Base-by-base conservation (phyloP, 2,329 filamentous ascomycete species). In the Calonectria pseudoturangicola region DNA sequence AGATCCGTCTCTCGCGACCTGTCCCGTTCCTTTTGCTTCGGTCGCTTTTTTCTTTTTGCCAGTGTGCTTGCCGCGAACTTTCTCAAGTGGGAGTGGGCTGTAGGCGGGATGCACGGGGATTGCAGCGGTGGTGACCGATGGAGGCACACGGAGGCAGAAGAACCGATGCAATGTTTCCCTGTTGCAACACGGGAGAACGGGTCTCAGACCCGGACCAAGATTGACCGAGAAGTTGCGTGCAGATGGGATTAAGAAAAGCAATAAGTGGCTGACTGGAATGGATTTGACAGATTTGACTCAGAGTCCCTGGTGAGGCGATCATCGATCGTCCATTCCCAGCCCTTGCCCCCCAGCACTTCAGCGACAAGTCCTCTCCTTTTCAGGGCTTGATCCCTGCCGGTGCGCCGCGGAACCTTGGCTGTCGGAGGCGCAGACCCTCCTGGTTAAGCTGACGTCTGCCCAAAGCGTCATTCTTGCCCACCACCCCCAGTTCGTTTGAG, bases 241-340 rank as follows among this genome's bases (percentile, higher is more conserved):
- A 77, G 67, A 69, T 69, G 67, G 43, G 62, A 66, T 58, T 56
- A 39, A 36, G 70, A 75, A 79, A 80, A 78, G 78, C 66, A 79
- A 79, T 36, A 33, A 60, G 68, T 75, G 70, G 71, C 77, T 80
- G 75, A 79, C 73, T 73, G 73, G 70, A 74, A 76, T 74, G 74
- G 68, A 70, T 72, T 75, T 80, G 78, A 80, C 78, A 80, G 78
- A 73, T 80, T 79, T 78, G 76, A 80, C 75, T 79, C 78, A 76
- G 68, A 78, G 66, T 76, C 72, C 56, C 75, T 72, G 68, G 71
- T 63, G 75, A 77, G 69, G 63, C 71, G 75, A 80, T 79, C 75
- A 79, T 68, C 70, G 76, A 79, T 77, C 77, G 74, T 71, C 75
- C 33, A 28, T 56, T 72, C 68, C 66, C 68, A 72, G 62, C 65